Evolutionary conservation across 805 yeast genomes (phyloP), one percentile per base, ranked within the genome.

Genomic region (Yarrowia deformans): DNA sequence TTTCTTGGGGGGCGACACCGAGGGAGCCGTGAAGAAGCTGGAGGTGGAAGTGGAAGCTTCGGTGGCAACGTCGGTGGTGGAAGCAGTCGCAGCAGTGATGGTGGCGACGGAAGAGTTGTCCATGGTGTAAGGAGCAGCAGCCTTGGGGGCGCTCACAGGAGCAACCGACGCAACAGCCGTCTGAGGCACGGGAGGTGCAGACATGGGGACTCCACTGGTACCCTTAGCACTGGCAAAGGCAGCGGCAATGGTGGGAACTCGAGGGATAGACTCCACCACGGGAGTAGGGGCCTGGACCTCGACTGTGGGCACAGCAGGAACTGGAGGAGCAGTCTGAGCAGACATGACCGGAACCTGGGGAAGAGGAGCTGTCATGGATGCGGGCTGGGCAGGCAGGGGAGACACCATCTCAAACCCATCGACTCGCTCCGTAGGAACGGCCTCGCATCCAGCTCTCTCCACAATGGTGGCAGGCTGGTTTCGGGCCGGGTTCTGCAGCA

Each of bases 401-500:
- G 64, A 42, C 2, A 56, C 29, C 49, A 56, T 43, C 49, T 56
- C 64, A 32, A 56, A 56, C 7, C 64, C 64, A 12, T 56, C 64
- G 2, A 56, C 64, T 35, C 34, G 64, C 40, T 56, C 49, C 8
- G 14, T 43, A 7, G 29, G 7, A 13, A 23, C 32, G 2, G 10
- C 49, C 8, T 18, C 14, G 16, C 3, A 18, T 4, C 32, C 49
- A 8, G 10, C 8, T 29, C 10, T 45, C 8, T 19, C 46, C 35
- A 39, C 45, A 34, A 50, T 40, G 6, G 19, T 34, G n/a, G 40
- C 55, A 50, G 23, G 37, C 50, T 42, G 39, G 16, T 16, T 23
- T 43, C 49, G 64, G 13, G 64, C 48, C n/a, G 64, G 39, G 64
- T 56, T 56, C 49, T 56, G 64, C 10, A 40, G 49, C 49, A 56